Evolutionary conservation across 495 filamentous ascomycete genomes (phyloP).

Genomic region (Penicillium robsamsonii): DNA sequence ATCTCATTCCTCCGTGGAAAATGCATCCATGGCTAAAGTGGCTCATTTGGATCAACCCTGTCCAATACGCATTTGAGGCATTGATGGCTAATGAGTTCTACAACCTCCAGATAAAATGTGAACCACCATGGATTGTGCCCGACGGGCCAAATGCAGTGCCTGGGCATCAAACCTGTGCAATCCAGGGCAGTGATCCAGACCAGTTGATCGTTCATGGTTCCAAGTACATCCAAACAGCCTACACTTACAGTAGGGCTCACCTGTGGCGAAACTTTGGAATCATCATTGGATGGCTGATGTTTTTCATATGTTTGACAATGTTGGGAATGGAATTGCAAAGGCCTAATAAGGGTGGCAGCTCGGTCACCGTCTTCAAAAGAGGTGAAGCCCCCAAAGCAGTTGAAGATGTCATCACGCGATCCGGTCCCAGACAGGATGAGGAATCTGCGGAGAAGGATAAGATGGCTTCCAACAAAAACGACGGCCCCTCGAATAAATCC

Average conservation of each 20-base stretch:
- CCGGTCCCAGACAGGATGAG: slow-evolving; percentile 42
- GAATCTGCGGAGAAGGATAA: slow-evolving; percentile 41
- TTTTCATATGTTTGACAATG: slow-evolving; percentile 55
- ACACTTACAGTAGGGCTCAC: slow-evolving; percentile 54
- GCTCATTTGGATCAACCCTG: slow-evolving; percentile 73
- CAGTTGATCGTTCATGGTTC: slow-evolving; percentile 50
- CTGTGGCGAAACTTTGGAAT: slow-evolving; percentile 65
- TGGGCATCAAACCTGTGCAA: slow-evolving; percentile 58
- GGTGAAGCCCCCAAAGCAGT: slow-evolving; percentile 57
- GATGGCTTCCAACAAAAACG: slow-evolving; percentile 19
- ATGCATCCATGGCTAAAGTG: slow-evolving; percentile 84
- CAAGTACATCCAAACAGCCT: slow-evolving; percentile 52
- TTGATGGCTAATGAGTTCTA: slow-evolving; percentile 61
- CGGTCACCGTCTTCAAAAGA: slow-evolving; percentile 66
- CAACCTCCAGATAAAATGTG: slow-evolving; percentile 46
- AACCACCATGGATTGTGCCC: slow-evolving; percentile 58
- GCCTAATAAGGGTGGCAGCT: slow-evolving; percentile 67
- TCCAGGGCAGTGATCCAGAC: slow-evolving; percentile 54
- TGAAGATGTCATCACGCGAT: slow-evolving; percentile 39
- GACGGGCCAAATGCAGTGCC: slow-evolving; percentile 56
- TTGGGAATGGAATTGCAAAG: slow-evolving; percentile 68
- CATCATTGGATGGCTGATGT: slow-evolving; percentile 54
- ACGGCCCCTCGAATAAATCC: slow-evolving; percentile 25
- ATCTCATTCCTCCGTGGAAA: slow-evolving; percentile 65
- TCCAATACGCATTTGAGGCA: slow-evolving; percentile 72